Base-by-base conservation (phyloP, 345 rosid species). In the Hibiscus syriacus region DNA sequence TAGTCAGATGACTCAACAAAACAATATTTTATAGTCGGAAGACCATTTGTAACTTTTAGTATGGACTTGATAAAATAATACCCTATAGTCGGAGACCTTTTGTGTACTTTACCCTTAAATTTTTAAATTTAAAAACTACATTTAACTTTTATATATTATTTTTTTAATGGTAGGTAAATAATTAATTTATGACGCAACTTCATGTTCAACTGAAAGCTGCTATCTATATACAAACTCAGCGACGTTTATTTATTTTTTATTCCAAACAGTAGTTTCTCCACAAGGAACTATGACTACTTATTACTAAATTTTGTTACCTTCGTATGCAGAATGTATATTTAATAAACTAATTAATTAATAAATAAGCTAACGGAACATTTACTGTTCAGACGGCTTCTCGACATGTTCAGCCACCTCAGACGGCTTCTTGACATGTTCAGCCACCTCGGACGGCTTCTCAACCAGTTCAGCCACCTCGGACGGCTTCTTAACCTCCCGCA, bases 401-500 rank as follows among this genome's bases (percentile, higher is more conserved):
- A 92, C 97, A 63, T 36, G 38, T 17, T 77, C 76, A 25, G 46
- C 9, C 58, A 77, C 74, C 69, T 87, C 92, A 0, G 90, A 85
- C 23, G 93, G 94, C 78, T 74, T 82, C 70, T 73, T 76, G 55
- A 93, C 97, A n/a, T 26, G 30, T 19, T 76, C 78, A 26, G 39
- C 16, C 64, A 78, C 74, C 68, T 87, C 90, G 0, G 90, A 83
- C 20, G 93, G 93, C 77, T 73, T 82, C 69, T 72, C 74, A 54
- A 92, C 97, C 65, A 29, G 38, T 17, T 77, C 76, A 25, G 46
- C 9, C 58, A 77, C 74, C 69, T 87, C 92, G 0, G 90, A 85
- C 23, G 93, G 94, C 78, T 74, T 82, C 70, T 73, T 76, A 58
- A 93, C 97, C 68, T 86, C 81, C 72, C 85, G 84, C 71, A 92